phyloP scores from a whole-genome alignment of 2,329 filamentous ascomycete genomes.

The Aspergillus puulaauensis region DNA sequence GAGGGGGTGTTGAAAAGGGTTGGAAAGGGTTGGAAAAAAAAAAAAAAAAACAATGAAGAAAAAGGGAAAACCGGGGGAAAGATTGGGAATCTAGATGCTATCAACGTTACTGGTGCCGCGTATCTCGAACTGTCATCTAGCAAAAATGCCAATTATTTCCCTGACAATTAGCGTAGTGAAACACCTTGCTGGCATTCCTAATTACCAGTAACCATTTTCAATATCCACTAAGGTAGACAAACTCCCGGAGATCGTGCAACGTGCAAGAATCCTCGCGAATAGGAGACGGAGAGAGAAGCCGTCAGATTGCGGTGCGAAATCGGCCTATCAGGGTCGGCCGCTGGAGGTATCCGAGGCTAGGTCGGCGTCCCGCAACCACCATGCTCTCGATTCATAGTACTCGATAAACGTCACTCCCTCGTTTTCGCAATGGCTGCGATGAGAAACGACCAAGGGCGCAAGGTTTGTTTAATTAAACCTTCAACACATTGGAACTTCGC shows the following conservation, averaged over 20 bases:
- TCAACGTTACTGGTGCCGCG: background rate
- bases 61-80: too few relatives aligned
- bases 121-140: slow-evolving; percentile 4
- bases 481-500: background rate
- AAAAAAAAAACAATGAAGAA: slow-evolving; percentile 7
- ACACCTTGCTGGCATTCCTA: too few relatives aligned
- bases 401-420: background rate
- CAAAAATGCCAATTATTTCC: slow-evolving; percentile 12
- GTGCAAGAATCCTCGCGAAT: background rate
- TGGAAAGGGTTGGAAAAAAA: slow-evolving; percentile 7
- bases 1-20: background rate
- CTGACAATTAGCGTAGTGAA: background rate
- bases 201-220: too few relatives aligned
- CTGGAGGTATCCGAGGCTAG: background rate
- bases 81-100: slow-evolving; percentile 7
- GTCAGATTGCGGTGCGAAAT: background rate
- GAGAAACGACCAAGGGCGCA: slow-evolving; percentile 37
- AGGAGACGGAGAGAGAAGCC: too few relatives aligned
- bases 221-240: too few relatives aligned
- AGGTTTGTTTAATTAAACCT: slow-evolving; percentile 27
- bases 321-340: background rate
- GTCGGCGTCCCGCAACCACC: background rate
- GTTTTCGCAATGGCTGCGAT: slow-evolving; percentile 30
- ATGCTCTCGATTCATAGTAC: background rate
- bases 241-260: too few relatives aligned